Evolutionary conservation across 2,329 filamentous ascomycete species (phyloP).

Genomic region (Xenosphaeropsis pyriputrescens): DNA sequence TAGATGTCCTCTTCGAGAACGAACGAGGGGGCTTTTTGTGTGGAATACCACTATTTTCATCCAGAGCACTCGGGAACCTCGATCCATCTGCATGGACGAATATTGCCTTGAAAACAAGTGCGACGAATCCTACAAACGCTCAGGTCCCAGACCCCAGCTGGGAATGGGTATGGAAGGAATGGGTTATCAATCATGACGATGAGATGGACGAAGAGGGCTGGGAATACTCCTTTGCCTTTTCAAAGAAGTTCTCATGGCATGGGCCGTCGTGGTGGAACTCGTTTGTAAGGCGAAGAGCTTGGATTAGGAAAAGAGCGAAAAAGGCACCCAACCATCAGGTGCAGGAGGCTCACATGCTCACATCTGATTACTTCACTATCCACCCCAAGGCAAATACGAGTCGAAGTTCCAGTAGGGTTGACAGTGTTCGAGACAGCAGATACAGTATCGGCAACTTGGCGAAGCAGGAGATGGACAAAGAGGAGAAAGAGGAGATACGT

Average conservation of each 20-base stretch:
- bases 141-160: slow-evolving; percentile 91
- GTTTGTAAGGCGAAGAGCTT: slow-evolving; percentile 79
- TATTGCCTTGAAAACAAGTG: slow-evolving; percentile 40
- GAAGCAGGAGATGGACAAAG: slow-evolving; percentile 17
- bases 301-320: slow-evolving; percentile 70
- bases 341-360: slow-evolving; percentile 49
- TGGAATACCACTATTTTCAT: slow-evolving; percentile 79
- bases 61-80: slow-evolving; percentile 68
- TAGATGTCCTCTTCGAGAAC: slow-evolving; percentile 93
- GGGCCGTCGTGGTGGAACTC: slow-evolving; percentile 85
- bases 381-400: slow-evolving; percentile 33
- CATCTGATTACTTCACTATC: slow-evolving; percentile 68
- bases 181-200: slow-evolving; percentile 55
- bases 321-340: slow-evolving; percentile 26
- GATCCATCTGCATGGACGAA: slow-evolving; percentile 87
- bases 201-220: slow-evolving; percentile 83
- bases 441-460: slow-evolving; percentile 17
- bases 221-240: slow-evolving; percentile 90
- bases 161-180: slow-evolving; percentile 69
- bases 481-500: slow-evolving; percentile 39
- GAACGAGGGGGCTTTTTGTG: slow-evolving; percentile 84
- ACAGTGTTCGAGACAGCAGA: slow-evolving; percentile 8
- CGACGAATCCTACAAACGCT: slow-evolving; percentile 63
- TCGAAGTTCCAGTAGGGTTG: slow-evolving; percentile 23
- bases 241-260: slow-evolving; percentile 68